Base-by-base conservation (phyloP, 2,329 filamentous ascomycete genomes). In the Botrytis fragariae region DNA sequence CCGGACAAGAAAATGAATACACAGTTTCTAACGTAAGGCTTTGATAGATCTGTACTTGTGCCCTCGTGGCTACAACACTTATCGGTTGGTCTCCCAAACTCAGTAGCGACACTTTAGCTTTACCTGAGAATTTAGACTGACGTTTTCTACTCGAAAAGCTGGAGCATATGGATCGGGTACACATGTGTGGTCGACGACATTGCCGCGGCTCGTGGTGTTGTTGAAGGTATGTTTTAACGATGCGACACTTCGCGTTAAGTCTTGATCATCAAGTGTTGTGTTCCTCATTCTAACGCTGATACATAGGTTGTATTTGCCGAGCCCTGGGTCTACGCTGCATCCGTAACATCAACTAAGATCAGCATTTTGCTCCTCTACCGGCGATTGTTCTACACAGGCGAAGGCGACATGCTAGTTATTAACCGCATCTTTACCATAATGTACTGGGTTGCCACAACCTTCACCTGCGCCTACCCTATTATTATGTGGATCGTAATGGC, bases 291-390 rank as follows among this genome's bases (percentile, higher is more conserved):
- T 68, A 45, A 68, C 64, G 14, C 45, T 54, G 48, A 32, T 39
- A 29, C 64, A 14, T 68, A 68, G 64, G 44, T 68, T 51, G 64
- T 68, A 4, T 68, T 54, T 32, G 22, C 64, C 64, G 64, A 68
- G 64, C 64, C 64, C 45, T 68, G 64, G 64, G 64, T 68, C 32
- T 68, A 68, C 64, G 64, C 64, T 20, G 64, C 64, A 68, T 37
- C 64, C 42, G 64, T 68, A 68, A 68, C 64, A 54, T 68, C 64
- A 68, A 68, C 64, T 35, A 68, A 68, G 29, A 68, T 68, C 44
- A 68, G 64, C 16, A 45, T 68, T 14, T 45, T 68, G 45, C 64
- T 68, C 32, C 64, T 68, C 29, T 68, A 68, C 51, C 64, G 64
- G n/a, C 64, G 64, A 39, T 54, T 68, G 25, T 68, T 68, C 32